Base-by-base conservation (phyloP, 345 rosid species). In the Orychophragmus violaceus region DNA sequence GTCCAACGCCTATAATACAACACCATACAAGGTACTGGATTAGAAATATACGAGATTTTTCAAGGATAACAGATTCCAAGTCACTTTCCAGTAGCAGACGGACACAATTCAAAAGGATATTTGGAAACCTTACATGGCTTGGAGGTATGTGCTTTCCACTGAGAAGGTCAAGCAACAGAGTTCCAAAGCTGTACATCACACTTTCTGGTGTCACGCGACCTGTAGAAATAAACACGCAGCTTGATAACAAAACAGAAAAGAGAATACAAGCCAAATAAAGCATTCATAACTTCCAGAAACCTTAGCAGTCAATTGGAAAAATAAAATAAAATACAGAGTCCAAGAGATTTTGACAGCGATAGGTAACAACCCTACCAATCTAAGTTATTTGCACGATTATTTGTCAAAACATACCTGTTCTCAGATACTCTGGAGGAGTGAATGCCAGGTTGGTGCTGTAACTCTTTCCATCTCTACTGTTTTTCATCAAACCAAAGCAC, bases 361-460 rank as follows among this genome's bases (percentile, higher is more conserved):
- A 13, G 42, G 6, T 13, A 37, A 13, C 16, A n/a, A n/a, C n/a
- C n/a, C n/a, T n/a, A n/a, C n/a, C n/a, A n/a, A n/a, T n/a, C n/a
- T n/a, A 32, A 32, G 36, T n/a, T 32, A 11, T 36, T 13, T 37
- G 42, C 42, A 37, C 7, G 42, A 37, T 37, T 0, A 5, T 8
- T 46, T 32, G 68, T 33, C 46, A 52, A 65, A 7, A 25, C 18
- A 24, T 56, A 88, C 98, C 96, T 62, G 98, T 88, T 74, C 86
- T 82, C 74, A 91, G 55, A 78, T 88, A 91, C 77, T 91, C 96
- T 0, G 96, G 98, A 61, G 98, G 98, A 62, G 98, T 87, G 75
- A 88, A 88, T 35, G 91, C 98, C 19, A 89, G 75, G 71, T 91
- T 91, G n/a, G 98, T 88, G 56, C 98, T 91, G 36, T 88, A 91